Evolutionary conservation across 768 basidiomycete species (phyloP).

Genomic region (Hysterangium stoloniferum): DNA sequence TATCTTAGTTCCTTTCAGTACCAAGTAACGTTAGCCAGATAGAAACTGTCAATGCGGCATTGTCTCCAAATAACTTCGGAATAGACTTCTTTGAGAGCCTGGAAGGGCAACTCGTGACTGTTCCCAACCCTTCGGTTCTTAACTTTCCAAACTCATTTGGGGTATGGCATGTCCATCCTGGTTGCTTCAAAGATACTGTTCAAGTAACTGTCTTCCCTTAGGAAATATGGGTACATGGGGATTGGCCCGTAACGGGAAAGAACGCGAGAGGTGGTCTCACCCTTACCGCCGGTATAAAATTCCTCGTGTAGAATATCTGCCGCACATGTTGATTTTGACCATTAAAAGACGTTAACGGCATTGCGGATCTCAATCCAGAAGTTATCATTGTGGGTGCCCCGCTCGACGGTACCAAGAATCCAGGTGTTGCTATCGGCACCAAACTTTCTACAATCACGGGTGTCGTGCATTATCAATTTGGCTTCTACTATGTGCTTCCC

Average conservation of each 20-base stretch:
- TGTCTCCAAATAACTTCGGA: conserved; percentile 45
- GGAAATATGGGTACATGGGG: conserved; percentile 53
- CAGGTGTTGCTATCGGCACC: conserved; percentile 39
- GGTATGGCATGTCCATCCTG: background rate
- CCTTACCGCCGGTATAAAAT: conserved; percentile 35
- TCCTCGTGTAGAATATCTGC: background rate
- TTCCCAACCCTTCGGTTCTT: conserved; percentile 39
- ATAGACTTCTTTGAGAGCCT: conserved; percentile 61
- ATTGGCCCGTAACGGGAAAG: conserved; percentile 47
- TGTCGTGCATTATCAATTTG: conserved; percentile 45
- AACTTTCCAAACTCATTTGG: conserved; percentile 46
- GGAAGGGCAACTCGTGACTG: conserved; percentile 48
- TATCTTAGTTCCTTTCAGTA: conserved; percentile 34
- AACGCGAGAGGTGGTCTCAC: conserved; percentile 50
- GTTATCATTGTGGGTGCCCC: conserved; percentile 45
- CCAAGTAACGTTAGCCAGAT: conserved; percentile 46
- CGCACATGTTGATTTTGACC: background rate
- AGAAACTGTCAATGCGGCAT: conserved; percentile 36
- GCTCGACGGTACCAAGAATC: conserved; percentile 46
- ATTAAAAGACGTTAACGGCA: conserved; percentile 33
- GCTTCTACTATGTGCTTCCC: conserved; percentile 52
- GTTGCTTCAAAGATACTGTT: background rate
- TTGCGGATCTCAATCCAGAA: conserved; percentile 55
- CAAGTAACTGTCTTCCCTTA: background rate
- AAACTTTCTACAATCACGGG: conserved; percentile 45